A percentile compares a stretch with the other conserved stretches of the same genome.
Evolutionary conservation across 768 basidiomycete species (phyloP).

Genomic region (Xanthoconium purpureum): DNA sequence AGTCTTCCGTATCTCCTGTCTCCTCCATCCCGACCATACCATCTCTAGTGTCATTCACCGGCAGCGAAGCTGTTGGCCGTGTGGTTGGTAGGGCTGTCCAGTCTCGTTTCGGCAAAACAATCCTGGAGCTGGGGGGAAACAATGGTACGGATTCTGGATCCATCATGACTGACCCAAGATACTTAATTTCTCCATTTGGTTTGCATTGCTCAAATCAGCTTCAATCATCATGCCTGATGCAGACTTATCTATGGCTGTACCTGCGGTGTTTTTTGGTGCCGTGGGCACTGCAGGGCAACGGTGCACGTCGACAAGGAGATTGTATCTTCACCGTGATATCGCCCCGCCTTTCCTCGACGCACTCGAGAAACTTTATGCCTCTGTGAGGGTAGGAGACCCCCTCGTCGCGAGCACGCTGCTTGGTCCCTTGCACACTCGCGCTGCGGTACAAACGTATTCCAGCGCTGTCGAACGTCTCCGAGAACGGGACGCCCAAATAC

Average conservation of each 20-base stretch:
- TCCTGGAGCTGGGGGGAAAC: slow-evolving; percentile 93
- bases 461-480: slow-evolving; percentile 60
- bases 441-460: slow-evolving; percentile 65
- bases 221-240: slow-evolving; percentile 93
- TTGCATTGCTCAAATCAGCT: slow-evolving; percentile 45
- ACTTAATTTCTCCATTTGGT: slow-evolving; percentile 16
- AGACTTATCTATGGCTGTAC: slow-evolving; percentile 84
- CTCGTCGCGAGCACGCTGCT: slow-evolving; percentile 69
- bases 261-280: slow-evolving; percentile 90
- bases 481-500: slow-evolving; percentile 67
- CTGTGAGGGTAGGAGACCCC: slow-evolving; percentile 82
- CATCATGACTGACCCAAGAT: slow-evolving; percentile 19
- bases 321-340: slow-evolving; percentile 83
- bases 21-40: background rate
- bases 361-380: slow-evolving; percentile 70
- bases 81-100: slow-evolving; percentile 87
- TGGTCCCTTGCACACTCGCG: slow-evolving; percentile 79
- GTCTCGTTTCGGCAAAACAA: slow-evolving; percentile 82
- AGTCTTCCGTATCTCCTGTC: slow-evolving; percentile 11
- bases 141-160: slow-evolving; percentile 58
- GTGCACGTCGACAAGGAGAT: slow-evolving; percentile 89
- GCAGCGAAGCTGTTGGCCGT: slow-evolving; percentile 84
- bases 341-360: slow-evolving; percentile 72
- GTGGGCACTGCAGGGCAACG: slow-evolving; percentile 75
- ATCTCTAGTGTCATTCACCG: slow-evolving; percentile 84